Evolutionary conservation across 495 filamentous ascomycete genomes (phyloP).

Genomic region (Neurospora sp.): DNA sequence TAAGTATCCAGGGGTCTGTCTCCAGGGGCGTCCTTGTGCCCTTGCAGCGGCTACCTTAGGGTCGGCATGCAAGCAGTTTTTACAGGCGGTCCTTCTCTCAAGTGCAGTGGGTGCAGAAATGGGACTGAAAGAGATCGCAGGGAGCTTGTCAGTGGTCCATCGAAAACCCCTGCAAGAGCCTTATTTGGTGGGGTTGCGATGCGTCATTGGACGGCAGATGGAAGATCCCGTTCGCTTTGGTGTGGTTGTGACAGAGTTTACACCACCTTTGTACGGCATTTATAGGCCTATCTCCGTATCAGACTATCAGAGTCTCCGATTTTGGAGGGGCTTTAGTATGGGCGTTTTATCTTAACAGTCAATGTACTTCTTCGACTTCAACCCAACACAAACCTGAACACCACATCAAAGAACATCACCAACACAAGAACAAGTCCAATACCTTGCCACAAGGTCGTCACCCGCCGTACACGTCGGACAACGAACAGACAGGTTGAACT

Average conservation of each 20-base stretch:
- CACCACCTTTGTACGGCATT: background rate
- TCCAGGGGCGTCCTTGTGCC: background rate
- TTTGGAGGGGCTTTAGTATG: background rate
- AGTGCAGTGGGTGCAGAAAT: background rate
- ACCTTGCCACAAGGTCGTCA: background rate
- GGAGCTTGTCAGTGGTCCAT: background rate
- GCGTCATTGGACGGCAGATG: background rate
- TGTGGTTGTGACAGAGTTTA: background rate
- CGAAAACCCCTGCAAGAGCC: background rate
- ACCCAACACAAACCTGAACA: background rate
- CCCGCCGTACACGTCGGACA: background rate
- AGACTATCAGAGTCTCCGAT: background rate
- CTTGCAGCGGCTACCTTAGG: constrained; percentile 12
- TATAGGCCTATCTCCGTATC: background rate
- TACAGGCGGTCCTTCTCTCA: background rate
- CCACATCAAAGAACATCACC: background rate
- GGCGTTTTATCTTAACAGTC: background rate
- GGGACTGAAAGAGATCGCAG: background rate
- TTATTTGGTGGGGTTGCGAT: background rate
- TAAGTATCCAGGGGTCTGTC: constrained; percentile 3
- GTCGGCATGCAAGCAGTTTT: constrained; percentile 13
- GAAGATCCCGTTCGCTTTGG: background rate
- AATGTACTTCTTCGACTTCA: background rate
- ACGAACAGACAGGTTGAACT: background rate
- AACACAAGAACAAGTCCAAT: background rate